These are phyloP conservation scores for Kurtzmaniella quercitrusa DNA, from an alignment of 1,139 yeast species.

Conservation along the genomic window DNA sequence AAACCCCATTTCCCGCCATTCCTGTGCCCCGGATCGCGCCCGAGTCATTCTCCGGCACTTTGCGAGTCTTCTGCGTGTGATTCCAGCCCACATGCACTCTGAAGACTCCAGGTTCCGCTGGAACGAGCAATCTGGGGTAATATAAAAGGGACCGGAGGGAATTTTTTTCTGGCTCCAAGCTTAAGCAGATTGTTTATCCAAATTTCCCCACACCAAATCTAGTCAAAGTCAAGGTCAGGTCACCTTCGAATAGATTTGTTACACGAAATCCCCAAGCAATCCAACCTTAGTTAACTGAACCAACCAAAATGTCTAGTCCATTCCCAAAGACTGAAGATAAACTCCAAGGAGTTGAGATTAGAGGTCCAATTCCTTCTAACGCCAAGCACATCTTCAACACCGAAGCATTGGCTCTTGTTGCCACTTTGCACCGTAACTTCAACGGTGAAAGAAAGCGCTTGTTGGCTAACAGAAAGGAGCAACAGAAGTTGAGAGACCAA, in stretches of 20 bases:
- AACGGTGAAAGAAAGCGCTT: conserved; percentile 56
- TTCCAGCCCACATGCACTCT: background rate
- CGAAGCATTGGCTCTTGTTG: conserved; percentile 70
- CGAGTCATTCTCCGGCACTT: conserved; percentile 2
- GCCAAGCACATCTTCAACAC: conserved; percentile 62
- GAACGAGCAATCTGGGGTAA: conserved; percentile 4
- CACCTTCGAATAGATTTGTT: background rate
- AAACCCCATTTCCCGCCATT: background rate
- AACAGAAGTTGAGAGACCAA: conserved; percentile 59
- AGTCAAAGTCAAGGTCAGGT: background rate
- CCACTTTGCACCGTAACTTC: conserved; percentile 70
- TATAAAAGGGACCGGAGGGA: conserved; percentile 1
- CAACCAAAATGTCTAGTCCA: conserved; percentile 38
- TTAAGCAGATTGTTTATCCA: background rate
- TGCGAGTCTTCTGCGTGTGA: background rate
- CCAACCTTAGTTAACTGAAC: background rate
- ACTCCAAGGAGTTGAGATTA: conserved; percentile 60
- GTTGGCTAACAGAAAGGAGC: conserved; percentile 54
- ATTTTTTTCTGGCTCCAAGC: background rate
- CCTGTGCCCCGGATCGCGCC: background rate
- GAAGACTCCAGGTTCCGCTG: conserved; percentile 2
- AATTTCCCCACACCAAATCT: background rate
- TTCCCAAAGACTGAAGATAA: conserved; percentile 50
- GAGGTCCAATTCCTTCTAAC: conserved; percentile 56
- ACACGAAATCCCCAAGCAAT: background rate